Percentiles rank a stretch among this genome's conserved stretches.
Conservation (phyloP, 2,329 filamentous ascomycete genomes). For the Colletotrichum tanaceti region DNA sequence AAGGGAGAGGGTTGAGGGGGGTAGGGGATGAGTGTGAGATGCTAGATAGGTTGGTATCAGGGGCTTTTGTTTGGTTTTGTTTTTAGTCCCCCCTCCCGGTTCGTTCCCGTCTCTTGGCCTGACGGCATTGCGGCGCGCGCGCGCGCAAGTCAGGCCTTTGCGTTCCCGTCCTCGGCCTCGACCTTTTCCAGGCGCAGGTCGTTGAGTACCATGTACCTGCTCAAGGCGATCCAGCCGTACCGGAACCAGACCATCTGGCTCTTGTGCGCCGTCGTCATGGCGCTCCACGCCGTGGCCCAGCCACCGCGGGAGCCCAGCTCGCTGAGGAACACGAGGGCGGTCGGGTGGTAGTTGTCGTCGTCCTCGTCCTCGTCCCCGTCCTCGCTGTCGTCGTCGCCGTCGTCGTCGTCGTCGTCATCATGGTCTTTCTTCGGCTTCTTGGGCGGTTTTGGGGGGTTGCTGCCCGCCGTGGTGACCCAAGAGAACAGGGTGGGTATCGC, state of each 20-base stretch:
- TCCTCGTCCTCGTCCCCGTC: slow-evolving; percentile 42
- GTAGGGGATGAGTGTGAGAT: slow-evolving; percentile 7
- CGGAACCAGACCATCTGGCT: slow-evolving; percentile 99
- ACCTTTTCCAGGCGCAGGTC: slow-evolving; percentile 73
- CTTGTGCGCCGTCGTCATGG: slow-evolving; percentile 90
- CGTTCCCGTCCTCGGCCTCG: slow-evolving; percentile 16
- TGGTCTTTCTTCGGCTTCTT: slow-evolving; percentile 36
- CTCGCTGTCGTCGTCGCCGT: slow-evolving; percentile 46
- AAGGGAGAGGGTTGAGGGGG: background rate
- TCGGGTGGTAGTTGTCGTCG: slow-evolving; percentile 61
- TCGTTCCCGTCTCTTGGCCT: background rate
- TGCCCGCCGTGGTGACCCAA: slow-evolving; percentile 58
- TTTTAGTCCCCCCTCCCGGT: background rate
- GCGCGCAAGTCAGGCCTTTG: background rate
- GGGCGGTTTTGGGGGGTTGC: slow-evolving; percentile 33
- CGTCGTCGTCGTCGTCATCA: slow-evolving; percentile 45
- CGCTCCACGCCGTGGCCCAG: slow-evolving; percentile 74
- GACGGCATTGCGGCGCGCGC: background rate
- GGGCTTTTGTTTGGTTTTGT: background rate
- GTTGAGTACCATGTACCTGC: slow-evolving; percentile 96
- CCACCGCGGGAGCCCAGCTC: slow-evolving; percentile 69
- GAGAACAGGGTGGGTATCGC: slow-evolving; percentile 74
- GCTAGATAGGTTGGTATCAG: background rate
- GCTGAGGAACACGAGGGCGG: slow-evolving; percentile 77
- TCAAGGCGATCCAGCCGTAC: slow-evolving; percentile 92